phyloP scores from a whole-genome alignment of 2,329 filamentous ascomycete species.

The Colletotrichum zoysiae region DNA sequence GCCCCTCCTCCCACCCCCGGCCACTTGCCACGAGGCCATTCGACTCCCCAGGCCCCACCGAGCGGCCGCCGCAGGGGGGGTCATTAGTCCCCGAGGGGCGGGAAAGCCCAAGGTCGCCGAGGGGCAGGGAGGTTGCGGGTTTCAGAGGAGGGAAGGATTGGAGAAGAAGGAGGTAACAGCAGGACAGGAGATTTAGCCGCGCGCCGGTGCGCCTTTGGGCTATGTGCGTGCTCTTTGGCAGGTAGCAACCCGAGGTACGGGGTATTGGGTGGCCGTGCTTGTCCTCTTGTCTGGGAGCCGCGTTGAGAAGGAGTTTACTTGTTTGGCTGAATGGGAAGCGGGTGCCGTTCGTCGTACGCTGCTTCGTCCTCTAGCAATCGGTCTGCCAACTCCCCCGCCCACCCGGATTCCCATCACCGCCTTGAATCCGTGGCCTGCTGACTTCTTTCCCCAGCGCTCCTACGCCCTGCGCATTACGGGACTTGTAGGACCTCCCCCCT shows the following conservation, averaged over 20 bases:
- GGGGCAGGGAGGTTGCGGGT: too few species aligned
- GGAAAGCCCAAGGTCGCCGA: too few species aligned
- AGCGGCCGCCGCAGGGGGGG: not conserved
- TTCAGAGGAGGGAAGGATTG: not conserved
- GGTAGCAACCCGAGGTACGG: constrained; percentile 19
- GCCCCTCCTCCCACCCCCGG: not conserved
- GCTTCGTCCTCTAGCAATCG: not conserved
- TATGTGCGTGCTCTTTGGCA: constrained; percentile 5
- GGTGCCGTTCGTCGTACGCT: not conserved
- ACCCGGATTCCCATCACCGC: too few species aligned
- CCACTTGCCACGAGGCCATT: not conserved
- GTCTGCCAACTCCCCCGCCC: not conserved
- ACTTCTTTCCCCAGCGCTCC: not conserved
- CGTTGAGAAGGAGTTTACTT: not conserved
- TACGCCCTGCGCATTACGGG: not conserved
- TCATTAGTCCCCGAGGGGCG: too few species aligned
- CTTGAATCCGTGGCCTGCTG: not conserved
- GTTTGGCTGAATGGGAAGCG: not conserved
- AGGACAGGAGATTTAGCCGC: not conserved
- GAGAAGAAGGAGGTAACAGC: not conserved
- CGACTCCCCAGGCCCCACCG: not conserved
- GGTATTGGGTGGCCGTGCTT: constrained; percentile 9
- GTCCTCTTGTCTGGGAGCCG: not conserved
- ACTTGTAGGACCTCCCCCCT: not conserved
- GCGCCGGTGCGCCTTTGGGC: not conserved